Evolutionary conservation across 441 rosid genomes (phyloP).

Genomic region (Adansonia madagascariensis): DNA sequence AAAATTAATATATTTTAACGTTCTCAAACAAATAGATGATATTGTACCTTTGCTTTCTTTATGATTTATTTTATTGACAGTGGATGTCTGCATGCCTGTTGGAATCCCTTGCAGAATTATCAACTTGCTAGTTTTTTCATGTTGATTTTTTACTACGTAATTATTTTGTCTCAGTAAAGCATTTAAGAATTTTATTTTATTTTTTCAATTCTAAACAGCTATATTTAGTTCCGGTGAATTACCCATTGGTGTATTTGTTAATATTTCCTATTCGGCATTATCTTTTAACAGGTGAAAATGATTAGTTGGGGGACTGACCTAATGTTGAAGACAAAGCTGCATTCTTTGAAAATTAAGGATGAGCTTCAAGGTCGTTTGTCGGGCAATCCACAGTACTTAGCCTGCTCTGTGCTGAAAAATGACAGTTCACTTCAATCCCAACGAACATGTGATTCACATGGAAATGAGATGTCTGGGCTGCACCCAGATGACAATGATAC

Average conservation of each 20-base stretch:
- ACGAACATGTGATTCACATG: constrained; percentile 42
- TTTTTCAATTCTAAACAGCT: neutral
- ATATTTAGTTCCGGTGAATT: neutral
- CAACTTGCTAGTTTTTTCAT: constrained; percentile 7
- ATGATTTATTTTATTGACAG: constrained; percentile 4
- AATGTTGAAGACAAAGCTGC: constrained; percentile 84
- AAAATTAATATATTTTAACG: neutral
- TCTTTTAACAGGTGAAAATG: constrained; percentile 70
- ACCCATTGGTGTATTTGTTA: constrained; percentile 16
- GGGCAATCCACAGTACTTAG: constrained; percentile 68
- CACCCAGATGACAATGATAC: constrained; percentile 82
- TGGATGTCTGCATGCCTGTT: constrained; percentile 4
- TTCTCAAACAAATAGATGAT: constrained; percentile 11
- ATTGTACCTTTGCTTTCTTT: neutral
- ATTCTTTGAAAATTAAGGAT: constrained; percentile 89
- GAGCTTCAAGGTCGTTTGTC: constrained; percentile 78
- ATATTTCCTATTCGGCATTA: constrained; percentile 25
- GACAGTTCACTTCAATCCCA: constrained; percentile 51
- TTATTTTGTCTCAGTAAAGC: neutral
- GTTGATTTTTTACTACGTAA: neutral
- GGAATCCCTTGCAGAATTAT: neutral
- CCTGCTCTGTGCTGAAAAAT: constrained; percentile 76
- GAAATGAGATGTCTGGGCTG: constrained; percentile 44
- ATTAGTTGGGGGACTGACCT: constrained; percentile 75
- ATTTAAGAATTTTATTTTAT: neutral